These are phyloP conservation scores for Rhodamnia argentea DNA, from an alignment of 345 rosid species.

Conservation along the genomic window DNA sequence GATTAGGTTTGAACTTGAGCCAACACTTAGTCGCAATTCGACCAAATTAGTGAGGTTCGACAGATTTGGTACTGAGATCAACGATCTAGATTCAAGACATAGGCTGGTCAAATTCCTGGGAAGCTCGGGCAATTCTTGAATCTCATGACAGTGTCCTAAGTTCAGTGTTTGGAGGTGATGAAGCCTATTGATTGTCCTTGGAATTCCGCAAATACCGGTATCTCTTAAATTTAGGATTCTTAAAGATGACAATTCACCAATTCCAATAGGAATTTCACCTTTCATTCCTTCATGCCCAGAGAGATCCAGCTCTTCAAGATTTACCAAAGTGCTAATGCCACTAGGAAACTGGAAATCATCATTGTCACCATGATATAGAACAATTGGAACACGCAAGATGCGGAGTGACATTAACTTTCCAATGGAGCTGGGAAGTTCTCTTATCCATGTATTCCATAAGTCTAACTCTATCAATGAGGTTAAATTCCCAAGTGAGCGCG, in stretches of 20 bases:
- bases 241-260: too few species aligned
- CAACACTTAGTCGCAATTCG: fast-evolving
- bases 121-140: neutral
- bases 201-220: neutral
- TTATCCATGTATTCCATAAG: neutral
- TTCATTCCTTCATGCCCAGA: neutral
- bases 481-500: neutral
- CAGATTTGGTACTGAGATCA: neutral
- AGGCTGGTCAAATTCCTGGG: neutral
- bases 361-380: too few species aligned
- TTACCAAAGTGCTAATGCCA: too few species aligned
- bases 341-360: too few species aligned
- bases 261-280: neutral
- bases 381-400: too few species aligned
- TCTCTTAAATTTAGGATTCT: too few species aligned
- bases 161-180: neutral
- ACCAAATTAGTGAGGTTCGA: neutral
- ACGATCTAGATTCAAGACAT: fast-evolving
- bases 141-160: neutral
- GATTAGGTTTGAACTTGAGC: too few species aligned
- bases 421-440: neutral
- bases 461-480: neutral
- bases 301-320: too few species aligned
- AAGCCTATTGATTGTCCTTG: neutral
- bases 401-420: neutral